Base-by-base conservation (phyloP, 768 basidiomycete species). In the Favolaschia claudopus region DNA sequence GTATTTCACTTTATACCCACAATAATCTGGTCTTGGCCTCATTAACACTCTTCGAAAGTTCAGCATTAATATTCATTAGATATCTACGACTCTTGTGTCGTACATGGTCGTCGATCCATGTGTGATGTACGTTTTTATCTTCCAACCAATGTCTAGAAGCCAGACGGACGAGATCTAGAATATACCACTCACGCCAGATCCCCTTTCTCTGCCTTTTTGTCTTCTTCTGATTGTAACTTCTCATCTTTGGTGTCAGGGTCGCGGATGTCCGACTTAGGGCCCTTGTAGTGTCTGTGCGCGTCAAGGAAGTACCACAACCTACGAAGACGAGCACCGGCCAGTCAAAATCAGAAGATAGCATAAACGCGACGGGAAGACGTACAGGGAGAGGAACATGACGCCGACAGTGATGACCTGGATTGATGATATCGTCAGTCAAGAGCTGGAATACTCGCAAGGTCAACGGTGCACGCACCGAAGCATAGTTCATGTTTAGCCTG, bases 401-500 rank as follows among this genome's bases (percentile, higher is more conserved):
- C 84, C 79, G 38, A 79, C 64, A 7, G 85, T 83, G 60, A 87
- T 86, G 37, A 80, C 79, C 81, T 81, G 51, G 20, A 55, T 14
- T n/a, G 34, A 43, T 5, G 46, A 59, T 13, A 25, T 19, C 28
- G 37, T 46, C 22, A 55, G 36, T 36, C 38, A 22, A 4, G 17
- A 6, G 34, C 14, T 10, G 42, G 20, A 31, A 49, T 34, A 15
- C 13, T 4, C 24, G 32, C 10, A 37, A 17, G 15, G 47, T 33
- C 27, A n/a, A 19, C 32, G 19, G 5, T 9, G 34, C 3, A 75
- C 82, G 65, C 56, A 89, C 89, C 28, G 88, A 83, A n/a, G 89
- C 88, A 65, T 93, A 93, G 69, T 93, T 92, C 89, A 93, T 92
- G 57, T 87, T 91, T 28, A 79, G 69, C 34, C 73, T 65, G n/a